Base-by-base conservation (phyloP, 148 eudicot genomes). In the Diospyros kaki region DNA sequence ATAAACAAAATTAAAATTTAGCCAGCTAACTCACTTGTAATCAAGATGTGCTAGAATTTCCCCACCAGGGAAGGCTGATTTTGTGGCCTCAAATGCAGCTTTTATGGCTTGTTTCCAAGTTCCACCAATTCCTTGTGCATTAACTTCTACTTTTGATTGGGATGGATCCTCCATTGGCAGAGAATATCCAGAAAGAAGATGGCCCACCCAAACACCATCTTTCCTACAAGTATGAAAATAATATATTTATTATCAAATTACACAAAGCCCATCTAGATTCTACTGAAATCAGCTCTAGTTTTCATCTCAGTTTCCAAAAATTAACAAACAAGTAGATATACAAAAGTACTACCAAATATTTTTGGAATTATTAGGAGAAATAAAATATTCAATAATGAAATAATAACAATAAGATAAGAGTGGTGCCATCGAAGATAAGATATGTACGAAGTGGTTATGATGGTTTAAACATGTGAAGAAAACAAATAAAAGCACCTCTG, bases 101-200 rank as follows among this genome's bases (percentile, higher is more conserved):
- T 78, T 84, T 38, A 92, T 94, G 61, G 98, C 85, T 53, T 90
- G 74, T 76, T 81, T 89, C 98, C 98, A 94, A 67, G 94, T 92
- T 59, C 97, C 98, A 67, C 89, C 91, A 15, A 92, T 79, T 68
- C 62, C 80, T 69, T 84, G 83, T 45, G 80, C 54, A 69, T 80
- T 87, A 60, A 38, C 39, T 14, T 53, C 73, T 6, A 67, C 77
- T 56, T 93, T 87, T 45, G 92, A 81, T 60, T 79, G 77, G 60
- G 83, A 84, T 9, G 91, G 92, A 66, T 91, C 96, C 69, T 94
- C 98, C 97, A 94, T 94, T 71, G 93, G 96, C 86, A 94, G 81
- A 13, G 96, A 81, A 84, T 94, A 94, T 56, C 98, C 96, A 63
- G 97, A 94, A 14, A 92, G 87, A 71, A 92, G 87, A 73, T 94